These are phyloP conservation scores for Recurvomyces mirabilis DNA, from an alignment of 495 filamentous ascomycete species.

Conservation along the genomic window DNA sequence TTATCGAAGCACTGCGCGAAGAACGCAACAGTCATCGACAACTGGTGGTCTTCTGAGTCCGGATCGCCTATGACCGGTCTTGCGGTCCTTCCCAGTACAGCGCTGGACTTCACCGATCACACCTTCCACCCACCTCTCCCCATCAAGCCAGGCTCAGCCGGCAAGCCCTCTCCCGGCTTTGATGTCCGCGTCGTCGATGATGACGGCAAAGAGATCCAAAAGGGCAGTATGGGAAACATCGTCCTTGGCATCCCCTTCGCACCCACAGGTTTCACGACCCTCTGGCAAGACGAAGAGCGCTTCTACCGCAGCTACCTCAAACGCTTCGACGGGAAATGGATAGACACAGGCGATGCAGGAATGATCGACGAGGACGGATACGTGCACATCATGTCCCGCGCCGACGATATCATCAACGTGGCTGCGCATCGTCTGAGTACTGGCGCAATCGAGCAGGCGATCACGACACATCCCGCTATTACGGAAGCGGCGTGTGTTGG, in stretches of 20 bases:
- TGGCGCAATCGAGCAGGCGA: constrained; percentile 79
- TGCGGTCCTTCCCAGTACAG: constrained; percentile 48
- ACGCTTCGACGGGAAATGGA: constrained; percentile 65
- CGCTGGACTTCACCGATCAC: constrained; percentile 30
- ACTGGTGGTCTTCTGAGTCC: constrained; percentile 94
- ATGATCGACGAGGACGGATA: constrained; percentile 71
- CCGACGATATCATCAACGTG: constrained; percentile 92
- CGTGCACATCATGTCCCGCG: constrained; percentile 73
- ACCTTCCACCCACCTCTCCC: constrained; percentile 31
- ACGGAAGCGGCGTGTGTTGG: constrained; percentile 76
- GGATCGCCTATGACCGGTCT: constrained; percentile 82
- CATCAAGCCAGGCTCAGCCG: constrained; percentile 75
- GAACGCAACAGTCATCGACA: constrained; percentile 66
- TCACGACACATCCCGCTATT: constrained; percentile 65
- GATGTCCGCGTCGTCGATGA: constrained; percentile 78
- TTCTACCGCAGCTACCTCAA: constrained; percentile 75
- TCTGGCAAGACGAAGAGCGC: constrained; percentile 73
- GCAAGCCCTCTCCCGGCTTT: constrained; percentile 83
- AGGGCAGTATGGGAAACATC: constrained; percentile 79
- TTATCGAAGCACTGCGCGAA: constrained; percentile 50
- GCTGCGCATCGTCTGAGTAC: constrained; percentile 88
- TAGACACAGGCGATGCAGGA: constrained; percentile 86
- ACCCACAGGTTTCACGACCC: constrained; percentile 70
- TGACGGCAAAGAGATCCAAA: constrained; percentile 53
- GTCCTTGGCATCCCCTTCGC: constrained; percentile 72